Conservation (phyloP, 106 monocot genomes). For the Allium cepa region DNA sequence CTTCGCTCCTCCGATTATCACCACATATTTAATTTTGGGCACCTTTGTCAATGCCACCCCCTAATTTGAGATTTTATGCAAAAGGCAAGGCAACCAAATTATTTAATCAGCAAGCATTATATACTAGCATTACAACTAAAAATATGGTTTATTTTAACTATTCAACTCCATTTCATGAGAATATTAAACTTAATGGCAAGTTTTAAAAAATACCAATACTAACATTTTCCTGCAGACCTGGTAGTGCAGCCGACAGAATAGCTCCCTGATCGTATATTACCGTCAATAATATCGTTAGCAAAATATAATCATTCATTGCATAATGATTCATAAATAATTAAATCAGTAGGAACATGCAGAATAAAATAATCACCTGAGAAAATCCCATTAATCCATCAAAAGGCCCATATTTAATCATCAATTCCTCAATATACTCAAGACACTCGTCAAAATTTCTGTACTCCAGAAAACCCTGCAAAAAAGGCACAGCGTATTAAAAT, state of each 20-base stretch:
- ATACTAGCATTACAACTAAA: too few species aligned
- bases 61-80: conserved; percentile 9
- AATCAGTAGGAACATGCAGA: too few species aligned
- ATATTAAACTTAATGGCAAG: not conserved
- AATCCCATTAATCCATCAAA: conserved; percentile 99
- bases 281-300: not conserved
- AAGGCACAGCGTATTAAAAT: not conserved
- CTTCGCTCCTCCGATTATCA: conserved; percentile 45
- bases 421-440: conserved; percentile 68
- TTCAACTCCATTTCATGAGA: too few species aligned
- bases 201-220: not conserved
- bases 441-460: conserved; percentile 74
- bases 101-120: too few species aligned
- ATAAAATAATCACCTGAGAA: conserved; percentile 54
- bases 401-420: conserved; percentile 80
- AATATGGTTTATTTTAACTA: too few species aligned
- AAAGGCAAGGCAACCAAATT: too few species aligned
- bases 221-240: conserved; percentile 73
- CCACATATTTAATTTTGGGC: conserved; percentile 38
- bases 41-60: conserved; percentile 46
- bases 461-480: conserved; percentile 43
- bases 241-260: conserved; percentile 74
- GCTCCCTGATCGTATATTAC: conserved; percentile 45
- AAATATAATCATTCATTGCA: not conserved
- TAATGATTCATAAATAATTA: too few species aligned